Base-by-base conservation (phyloP, 2,329 filamentous ascomycete genomes). In the Epichloe coenophiala region DNA sequence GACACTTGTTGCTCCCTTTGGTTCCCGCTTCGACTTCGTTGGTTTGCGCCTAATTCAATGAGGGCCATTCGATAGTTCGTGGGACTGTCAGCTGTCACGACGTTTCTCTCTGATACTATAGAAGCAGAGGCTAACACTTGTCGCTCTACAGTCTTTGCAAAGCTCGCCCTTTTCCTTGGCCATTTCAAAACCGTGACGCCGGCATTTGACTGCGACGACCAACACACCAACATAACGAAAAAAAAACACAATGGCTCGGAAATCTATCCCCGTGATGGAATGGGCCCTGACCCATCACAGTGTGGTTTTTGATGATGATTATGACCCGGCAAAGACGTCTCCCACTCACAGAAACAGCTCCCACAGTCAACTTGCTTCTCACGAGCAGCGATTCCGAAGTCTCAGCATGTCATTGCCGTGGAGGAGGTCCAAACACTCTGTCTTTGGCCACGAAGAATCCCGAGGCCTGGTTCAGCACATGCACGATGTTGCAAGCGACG, bases 391-490 rank as follows among this genome's bases (percentile, higher is more conserved):
- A 21, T 63, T 68, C 39, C 69, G 74, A 48, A 76, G 73, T 62
- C 64, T 73, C 58, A 78, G 74, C 60, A 63, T 73, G 45, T 75
- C 74, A 6, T 58, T 76, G 13, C 66, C 71, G 6, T 76, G 73
- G 72, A 70, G 71, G 44, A 71, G 69, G 41, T 70, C 71, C 31
- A 76, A 73, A 59, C 71, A 71, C 1, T 60, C 67, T 21, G 53
- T 68, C 8, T 63, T 71, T 48, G 57, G 59, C 42, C 62, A 62
- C 40, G 63, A 68, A 21, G 65, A 68, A 42, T 31, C 64, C 33
- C 55, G 57, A 23, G 45, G 58, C 39, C 55, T 59, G 13, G 47
- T 63, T 56, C 58, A 64, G 51, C 57, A 61, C 48, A 59, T 60
- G 51, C 58, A 59, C 51, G 64, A 66, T 36, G 53, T 61, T 17